Percentiles rank a stretch among this genome's conserved stretches.
Evolutionary conservation across 345 rosid genomes (phyloP).

Genomic region (Bruguiera parviflora): DNA sequence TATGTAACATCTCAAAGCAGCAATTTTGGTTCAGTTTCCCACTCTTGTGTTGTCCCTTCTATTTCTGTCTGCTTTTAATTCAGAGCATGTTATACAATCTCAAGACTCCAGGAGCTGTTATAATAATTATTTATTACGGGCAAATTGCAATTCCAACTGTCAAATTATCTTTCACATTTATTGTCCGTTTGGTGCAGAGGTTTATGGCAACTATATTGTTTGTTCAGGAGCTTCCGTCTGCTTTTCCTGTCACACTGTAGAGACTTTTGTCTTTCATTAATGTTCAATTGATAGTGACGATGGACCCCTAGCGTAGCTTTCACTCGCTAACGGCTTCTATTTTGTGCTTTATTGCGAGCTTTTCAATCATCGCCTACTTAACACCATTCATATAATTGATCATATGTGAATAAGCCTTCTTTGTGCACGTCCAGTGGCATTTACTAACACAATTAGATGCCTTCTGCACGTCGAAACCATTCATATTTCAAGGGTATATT

Average conservation of each 20-base stretch:
- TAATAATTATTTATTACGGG: not conserved
- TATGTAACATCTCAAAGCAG: conserved; percentile 9
- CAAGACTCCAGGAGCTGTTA: not conserved
- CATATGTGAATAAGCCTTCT: too few relatives aligned
- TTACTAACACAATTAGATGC: too few relatives aligned
- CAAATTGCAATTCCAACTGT: not conserved
- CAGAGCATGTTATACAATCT: not conserved
- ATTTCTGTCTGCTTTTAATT: not conserved
- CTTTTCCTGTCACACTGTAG: not conserved
- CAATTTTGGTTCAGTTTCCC: not conserved
- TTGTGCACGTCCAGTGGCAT: not conserved
- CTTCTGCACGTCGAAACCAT: conserved; percentile 15
- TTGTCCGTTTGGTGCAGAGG: conserved; percentile 26
- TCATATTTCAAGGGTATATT: not conserved
- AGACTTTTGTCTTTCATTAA: too few relatives aligned
- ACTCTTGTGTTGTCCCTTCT: not conserved
- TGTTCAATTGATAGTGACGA: too few relatives aligned
- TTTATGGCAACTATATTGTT: conserved; percentile 13
- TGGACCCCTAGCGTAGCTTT: not conserved
- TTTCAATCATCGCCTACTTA: too few relatives aligned
- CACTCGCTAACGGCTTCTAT: not conserved
- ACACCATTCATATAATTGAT: too few relatives aligned
- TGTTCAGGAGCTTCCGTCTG: not conserved
- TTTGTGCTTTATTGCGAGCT: not conserved
- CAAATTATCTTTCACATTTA: conserved; percentile 10